Evolutionary conservation across 768 basidiomycete species (phyloP).

Genomic region (Tulasnella sp.): DNA sequence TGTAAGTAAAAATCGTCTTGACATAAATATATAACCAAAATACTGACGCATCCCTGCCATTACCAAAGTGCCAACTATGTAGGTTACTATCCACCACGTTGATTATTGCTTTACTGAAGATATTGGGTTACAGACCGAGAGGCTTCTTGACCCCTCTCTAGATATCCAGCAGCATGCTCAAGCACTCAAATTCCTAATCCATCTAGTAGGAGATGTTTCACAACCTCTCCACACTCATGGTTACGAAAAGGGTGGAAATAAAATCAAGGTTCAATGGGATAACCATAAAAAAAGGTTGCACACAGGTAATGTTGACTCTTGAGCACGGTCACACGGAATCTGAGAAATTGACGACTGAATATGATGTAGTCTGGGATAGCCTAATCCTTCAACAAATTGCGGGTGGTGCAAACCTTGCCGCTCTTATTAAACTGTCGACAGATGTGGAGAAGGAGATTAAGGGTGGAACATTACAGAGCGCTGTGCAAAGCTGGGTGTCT

Average conservation of each 20-base stretch:
- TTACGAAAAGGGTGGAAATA: slow-evolving; percentile 13
- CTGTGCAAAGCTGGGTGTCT: slow-evolving; percentile 8
- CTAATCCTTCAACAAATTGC: slow-evolving; percentile 4
- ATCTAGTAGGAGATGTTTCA: slow-evolving; percentile 17
- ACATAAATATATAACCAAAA: no score
- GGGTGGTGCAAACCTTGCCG: not conserved
- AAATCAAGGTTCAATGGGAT: slow-evolving; percentile 12
- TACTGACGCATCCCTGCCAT: not conserved
- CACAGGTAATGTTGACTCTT: not conserved
- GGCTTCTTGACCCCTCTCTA: slow-evolving; percentile 6
- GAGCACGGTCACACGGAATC: not conserved
- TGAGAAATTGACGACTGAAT: not conserved
- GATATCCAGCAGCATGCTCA: not conserved
- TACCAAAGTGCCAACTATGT: slow-evolving; percentile 10
- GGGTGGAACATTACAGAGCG: slow-evolving; percentile 6
- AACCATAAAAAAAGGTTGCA: slow-evolving; percentile 12
- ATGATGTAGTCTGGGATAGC: slow-evolving; percentile 14
- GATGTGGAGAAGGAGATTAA: slow-evolving; percentile 7
- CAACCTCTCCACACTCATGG: slow-evolving; percentile 17
- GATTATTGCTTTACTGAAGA: not conserved
- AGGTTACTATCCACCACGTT: not conserved
- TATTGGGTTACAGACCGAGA: not conserved
- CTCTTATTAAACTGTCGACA: not conserved
- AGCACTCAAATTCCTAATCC: slow-evolving; percentile 14
- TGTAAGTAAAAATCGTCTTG: slow-evolving; percentile 1